phyloP scores from a whole-genome alignment of 2,329 filamentous ascomycete species.

The Colletotrichum musicola region DNA sequence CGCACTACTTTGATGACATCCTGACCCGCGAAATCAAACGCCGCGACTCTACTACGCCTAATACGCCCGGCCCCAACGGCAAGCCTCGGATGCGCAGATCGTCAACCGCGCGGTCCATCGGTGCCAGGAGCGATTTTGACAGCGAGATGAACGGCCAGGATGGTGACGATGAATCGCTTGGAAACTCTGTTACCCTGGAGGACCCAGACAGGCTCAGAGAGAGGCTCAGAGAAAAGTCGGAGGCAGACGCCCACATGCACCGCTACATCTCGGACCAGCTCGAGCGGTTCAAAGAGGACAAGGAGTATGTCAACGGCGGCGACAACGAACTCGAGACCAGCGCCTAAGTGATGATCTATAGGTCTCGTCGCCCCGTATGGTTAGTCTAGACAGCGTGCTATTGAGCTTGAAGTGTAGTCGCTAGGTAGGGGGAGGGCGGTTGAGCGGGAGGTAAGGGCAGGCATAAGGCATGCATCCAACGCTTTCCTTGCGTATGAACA shows the following conservation, averaged over 20 bases:
- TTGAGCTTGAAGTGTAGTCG: neutral
- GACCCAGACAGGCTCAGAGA: constrained; percentile 59
- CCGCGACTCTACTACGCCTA: constrained; percentile 53
- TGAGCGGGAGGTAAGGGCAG: neutral
- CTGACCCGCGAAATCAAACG: constrained; percentile 70
- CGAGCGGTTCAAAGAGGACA: constrained; percentile 69
- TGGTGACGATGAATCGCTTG: constrained; percentile 50
- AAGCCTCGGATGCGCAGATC: constrained; percentile 77
- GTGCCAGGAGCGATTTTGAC: constrained; percentile 84
- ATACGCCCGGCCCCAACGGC: constrained; percentile 38
- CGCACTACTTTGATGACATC: constrained; percentile 96
- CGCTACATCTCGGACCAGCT: constrained; percentile 87
- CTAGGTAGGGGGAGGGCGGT: neutral
- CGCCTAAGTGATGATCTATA: constrained; percentile 12
- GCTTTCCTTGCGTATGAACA: constrained; percentile 22
- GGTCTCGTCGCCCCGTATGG: constrained; percentile 4
- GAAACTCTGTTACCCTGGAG: constrained; percentile 33
- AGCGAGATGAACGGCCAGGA: constrained; percentile 61
- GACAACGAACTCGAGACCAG: constrained; percentile 63
- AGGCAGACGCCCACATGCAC: constrained; percentile 79
- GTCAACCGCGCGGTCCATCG: constrained; percentile 86
- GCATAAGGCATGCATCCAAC: neutral
- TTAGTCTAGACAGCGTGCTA: neutral
- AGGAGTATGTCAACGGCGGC: constrained; percentile 43
- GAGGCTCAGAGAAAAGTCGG: constrained; percentile 59